Percentiles rank a stretch among this genome's conserved stretches.
Evolutionary conservation across 2,329 filamentous ascomycete genomes (phyloP).

Genomic region (Trichoderma semiorbis): DNA sequence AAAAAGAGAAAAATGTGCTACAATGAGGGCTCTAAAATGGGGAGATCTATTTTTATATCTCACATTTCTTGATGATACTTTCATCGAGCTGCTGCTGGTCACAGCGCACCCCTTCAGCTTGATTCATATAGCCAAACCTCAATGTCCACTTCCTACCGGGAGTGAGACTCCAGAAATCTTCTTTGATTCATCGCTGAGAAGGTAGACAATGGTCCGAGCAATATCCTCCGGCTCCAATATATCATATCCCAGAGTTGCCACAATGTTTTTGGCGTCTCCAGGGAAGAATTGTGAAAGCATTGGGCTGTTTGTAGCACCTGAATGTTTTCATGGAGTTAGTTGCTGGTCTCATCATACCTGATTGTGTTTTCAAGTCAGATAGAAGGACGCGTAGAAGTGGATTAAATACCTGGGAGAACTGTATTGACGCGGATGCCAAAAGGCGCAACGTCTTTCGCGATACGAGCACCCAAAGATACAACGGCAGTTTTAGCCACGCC

Average conservation of each 20-base stretch:
- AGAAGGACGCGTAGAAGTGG: neutral
- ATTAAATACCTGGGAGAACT: neutral
- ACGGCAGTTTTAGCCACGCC: neutral
- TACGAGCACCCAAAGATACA: neutral
- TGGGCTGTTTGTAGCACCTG: neutral
- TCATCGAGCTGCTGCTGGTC: neutral
- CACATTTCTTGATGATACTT: neutral
- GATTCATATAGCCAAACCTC: neutral
- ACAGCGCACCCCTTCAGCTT: accelerated
- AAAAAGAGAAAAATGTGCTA: neutral
- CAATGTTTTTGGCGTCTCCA: neutral
- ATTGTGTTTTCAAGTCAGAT: neutral
- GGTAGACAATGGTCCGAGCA: neutral
- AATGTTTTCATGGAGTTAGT: neutral
- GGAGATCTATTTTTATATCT: neutral
- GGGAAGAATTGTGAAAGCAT: neutral
- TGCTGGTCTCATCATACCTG: neutral
- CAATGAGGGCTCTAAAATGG: neutral
- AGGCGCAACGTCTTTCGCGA: neutral
- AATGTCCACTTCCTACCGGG: neutral
- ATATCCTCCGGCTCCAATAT: neutral
- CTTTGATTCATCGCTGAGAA: neutral
- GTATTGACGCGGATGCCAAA: neutral
- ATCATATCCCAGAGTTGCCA: neutral
- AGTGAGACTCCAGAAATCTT: neutral